These are phyloP conservation scores for Balansia obtecta DNA, from an alignment of 2,329 filamentous ascomycete genomes.

Conservation along the genomic window DNA sequence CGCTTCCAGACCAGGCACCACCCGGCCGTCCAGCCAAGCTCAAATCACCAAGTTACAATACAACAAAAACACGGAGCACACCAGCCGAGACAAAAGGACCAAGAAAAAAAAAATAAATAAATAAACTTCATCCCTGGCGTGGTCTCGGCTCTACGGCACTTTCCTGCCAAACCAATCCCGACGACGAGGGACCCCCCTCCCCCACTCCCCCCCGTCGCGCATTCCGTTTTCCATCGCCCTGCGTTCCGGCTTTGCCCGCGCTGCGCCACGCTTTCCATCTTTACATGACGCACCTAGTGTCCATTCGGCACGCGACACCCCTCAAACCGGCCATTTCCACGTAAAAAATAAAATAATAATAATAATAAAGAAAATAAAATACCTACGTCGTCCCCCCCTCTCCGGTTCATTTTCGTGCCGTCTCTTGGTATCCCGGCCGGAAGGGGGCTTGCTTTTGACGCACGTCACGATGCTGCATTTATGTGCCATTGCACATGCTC, in stretches of 20 bases:
- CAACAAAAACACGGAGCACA: no score
- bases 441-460: not conserved
- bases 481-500: conserved; percentile 3
- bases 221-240: not conserved
- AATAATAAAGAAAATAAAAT: no score
- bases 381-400: not conserved
- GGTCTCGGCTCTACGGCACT: conserved; percentile 12
- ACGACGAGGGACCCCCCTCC: no score
- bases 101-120: not conserved
- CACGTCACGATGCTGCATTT: conserved; percentile 5
- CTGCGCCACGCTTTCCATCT: no score
- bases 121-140: not conserved
- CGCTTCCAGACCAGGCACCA: conserved; percentile 2
- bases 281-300: no score
- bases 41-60: no score
- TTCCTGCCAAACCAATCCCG: not conserved
- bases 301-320: no score
- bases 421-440: conserved; percentile 1
- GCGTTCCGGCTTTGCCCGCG: conserved; percentile 11
- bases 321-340: no score
- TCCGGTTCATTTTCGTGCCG: conserved; percentile 17
- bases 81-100: not conserved
- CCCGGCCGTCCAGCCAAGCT: not conserved
- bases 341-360: no score
- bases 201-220: not conserved